These are phyloP conservation scores for Panaeolus cyanescens DNA, from an alignment of 768 basidiomycete species.

Conservation along the genomic window DNA sequence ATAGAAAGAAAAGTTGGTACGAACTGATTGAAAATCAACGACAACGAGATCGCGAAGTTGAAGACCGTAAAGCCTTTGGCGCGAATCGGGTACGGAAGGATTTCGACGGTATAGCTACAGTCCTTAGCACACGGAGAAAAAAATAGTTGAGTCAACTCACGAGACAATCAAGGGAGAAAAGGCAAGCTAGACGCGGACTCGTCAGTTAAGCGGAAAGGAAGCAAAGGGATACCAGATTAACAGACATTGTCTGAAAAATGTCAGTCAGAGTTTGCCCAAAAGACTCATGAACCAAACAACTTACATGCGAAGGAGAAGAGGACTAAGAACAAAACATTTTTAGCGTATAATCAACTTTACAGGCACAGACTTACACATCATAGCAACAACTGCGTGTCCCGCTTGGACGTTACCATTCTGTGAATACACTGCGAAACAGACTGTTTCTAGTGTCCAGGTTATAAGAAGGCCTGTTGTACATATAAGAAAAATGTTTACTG, in stretches of 20 bases:
- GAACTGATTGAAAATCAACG: constrained; percentile 68
- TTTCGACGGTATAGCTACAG: constrained; percentile 28
- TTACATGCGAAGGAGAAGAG: constrained; percentile 6
- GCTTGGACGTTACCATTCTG: constrained; percentile 39
- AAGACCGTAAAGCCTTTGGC: constrained; percentile 71
- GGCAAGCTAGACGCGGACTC: constrained; percentile 21
- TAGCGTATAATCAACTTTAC: neutral
- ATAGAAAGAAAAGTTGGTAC: neutral
- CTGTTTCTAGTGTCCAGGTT: constrained; percentile 56
- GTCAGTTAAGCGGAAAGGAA: neutral
- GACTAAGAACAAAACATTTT: constrained; percentile 1
- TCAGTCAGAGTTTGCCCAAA: neutral
- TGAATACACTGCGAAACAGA: constrained; percentile 43
- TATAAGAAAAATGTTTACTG: constrained; percentile 10
- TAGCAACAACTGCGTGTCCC: constrained; percentile 57
- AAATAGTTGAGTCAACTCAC: constrained; percentile 13
- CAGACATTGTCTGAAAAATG: neutral
- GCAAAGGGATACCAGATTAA: neutral
- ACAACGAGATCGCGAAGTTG: constrained; percentile 57
- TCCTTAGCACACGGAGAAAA: neutral
- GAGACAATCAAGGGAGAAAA: constrained; percentile 35
- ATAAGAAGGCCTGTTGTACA: constrained; percentile 43
- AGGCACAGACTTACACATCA: constrained; percentile 28
- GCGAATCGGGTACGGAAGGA: constrained; percentile 42
- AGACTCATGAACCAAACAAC: neutral